A percentile compares a stretch with the other conserved stretches of the same genome.
Conservation (phyloP, 139 green algal species). For the Micromonas commoda region DNA sequence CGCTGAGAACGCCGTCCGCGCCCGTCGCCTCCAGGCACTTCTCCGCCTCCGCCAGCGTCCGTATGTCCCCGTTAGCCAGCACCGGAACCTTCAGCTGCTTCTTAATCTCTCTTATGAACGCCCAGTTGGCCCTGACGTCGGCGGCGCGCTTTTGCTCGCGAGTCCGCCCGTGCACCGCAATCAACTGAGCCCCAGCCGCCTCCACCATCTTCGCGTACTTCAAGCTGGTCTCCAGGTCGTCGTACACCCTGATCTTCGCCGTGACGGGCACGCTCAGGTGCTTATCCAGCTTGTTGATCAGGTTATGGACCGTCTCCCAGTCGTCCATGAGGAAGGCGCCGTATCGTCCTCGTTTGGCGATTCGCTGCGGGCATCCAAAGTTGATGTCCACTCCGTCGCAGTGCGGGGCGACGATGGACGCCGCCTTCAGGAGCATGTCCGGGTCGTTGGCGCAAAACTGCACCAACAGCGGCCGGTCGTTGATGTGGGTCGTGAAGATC, state of each 20-base stretch:
- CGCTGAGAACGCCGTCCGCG: constrained; percentile 43
- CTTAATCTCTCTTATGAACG: constrained; percentile 23
- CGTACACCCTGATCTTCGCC: constrained; percentile 77
- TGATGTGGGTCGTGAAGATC: constrained; percentile 71
- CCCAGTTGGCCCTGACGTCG: constrained; percentile 65
- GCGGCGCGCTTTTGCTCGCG: constrained; percentile 78
- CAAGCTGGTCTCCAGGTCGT: constrained; percentile 69
- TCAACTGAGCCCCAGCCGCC: constrained; percentile 64
- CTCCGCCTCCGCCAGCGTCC: constrained; percentile 34
- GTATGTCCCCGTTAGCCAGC: constrained; percentile 49
- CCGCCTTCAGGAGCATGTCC: constrained; percentile 68
- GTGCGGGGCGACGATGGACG: constrained; percentile 44
- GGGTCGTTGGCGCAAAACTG: constrained; percentile 98
- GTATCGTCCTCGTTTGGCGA: constrained; percentile 42
- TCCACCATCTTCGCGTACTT: constrained; percentile 90
- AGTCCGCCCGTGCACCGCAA: constrained; percentile 91
- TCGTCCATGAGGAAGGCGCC: constrained; percentile 57
- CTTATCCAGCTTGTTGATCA: constrained; percentile 32
- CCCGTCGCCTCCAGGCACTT: constrained; percentile 43
- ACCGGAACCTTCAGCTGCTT: constrained; percentile 47
- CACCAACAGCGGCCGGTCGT: constrained; percentile 78
- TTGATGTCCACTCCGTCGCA: constrained; percentile 93
- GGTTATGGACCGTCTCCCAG: constrained; percentile 32
- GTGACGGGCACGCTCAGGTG: constrained; percentile 30
- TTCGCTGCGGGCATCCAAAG: constrained; percentile 75